These are phyloP conservation scores for Suhomyces tanzawaensis DNA, from an alignment of 805 yeast species.

Conservation along the genomic window DNA sequence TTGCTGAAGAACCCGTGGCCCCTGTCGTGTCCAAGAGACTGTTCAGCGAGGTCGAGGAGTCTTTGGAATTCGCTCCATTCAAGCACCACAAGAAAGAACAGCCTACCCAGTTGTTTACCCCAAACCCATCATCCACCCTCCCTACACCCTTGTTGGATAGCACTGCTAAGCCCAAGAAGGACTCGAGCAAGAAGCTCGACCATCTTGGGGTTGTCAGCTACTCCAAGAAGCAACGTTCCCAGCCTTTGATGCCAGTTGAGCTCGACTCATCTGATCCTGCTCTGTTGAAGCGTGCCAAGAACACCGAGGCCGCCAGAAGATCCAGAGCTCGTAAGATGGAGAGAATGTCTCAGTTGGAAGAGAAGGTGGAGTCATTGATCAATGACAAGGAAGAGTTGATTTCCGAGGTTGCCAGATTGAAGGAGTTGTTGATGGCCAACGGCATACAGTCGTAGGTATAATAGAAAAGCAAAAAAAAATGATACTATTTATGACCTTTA, in stretches of 20 bases:
- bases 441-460: conserved; percentile 4
- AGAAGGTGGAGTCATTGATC: conserved; percentile 63
- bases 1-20: not conserved
- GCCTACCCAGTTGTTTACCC: conserved; percentile 26
- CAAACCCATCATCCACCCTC: conserved; percentile 28
- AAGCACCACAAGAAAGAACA: conserved; percentile 9
- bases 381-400: conserved; percentile 58
- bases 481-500: conserved; percentile 1
- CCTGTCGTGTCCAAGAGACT: conserved; percentile 14
- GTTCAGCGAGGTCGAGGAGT: conserved; percentile 25
- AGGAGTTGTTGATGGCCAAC: conserved; percentile 38
- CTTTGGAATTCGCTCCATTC: conserved; percentile 18
- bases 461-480: conserved; percentile 4
- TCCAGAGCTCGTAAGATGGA: conserved; percentile 92
- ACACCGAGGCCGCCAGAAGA: conserved; percentile 97
- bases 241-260: conserved; percentile 71
- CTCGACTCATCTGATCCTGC: conserved; percentile 60
- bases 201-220: conserved; percentile 73
- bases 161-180: conserved; percentile 6
- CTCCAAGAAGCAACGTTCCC: conserved; percentile 71
- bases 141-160: conserved; percentile 33
- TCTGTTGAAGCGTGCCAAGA: conserved; percentile 86
- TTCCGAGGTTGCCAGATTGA: conserved; percentile 62
- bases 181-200: conserved; percentile 46
- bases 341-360: conserved; percentile 81